These are phyloP conservation scores for Plenodomus tracheiphilus DNA, from an alignment of 2,329 filamentous ascomycete species.

Conservation along the genomic window DNA sequence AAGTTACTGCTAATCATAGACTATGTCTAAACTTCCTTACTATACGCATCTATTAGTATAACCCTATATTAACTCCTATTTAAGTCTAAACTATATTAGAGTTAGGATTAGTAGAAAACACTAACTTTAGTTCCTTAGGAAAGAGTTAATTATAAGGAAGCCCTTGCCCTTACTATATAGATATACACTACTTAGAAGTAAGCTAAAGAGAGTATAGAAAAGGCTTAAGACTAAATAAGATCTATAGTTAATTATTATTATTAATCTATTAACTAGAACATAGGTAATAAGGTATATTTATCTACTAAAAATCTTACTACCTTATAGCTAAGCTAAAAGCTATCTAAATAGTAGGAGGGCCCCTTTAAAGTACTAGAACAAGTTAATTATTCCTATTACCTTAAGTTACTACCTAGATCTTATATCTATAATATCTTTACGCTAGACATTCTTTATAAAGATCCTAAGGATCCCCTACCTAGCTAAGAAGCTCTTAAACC, in stretches of 20 bases:
- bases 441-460: background rate
- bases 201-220: background rate
- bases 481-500: background rate
- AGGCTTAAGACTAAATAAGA: background rate
- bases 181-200: background rate
- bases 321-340: background rate
- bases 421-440: background rate
- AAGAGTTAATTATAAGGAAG: background rate
- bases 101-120: background rate
- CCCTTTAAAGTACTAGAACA: background rate
- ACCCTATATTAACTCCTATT: background rate
- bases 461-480: background rate
- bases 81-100: background rate
- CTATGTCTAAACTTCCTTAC: background rate
- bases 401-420: background rate
- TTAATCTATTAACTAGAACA: background rate
- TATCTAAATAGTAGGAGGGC: background rate
- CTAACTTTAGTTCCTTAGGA: background rate
- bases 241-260: background rate
- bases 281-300: background rate
- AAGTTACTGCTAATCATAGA: background rate
- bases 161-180: background rate
- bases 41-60: background rate
- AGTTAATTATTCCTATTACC: background rate
- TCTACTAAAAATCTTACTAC: background rate